Evolutionary conservation across 2,329 filamentous ascomycete genomes (phyloP), one percentile per base, ranked within the genome.

Genomic region (Davidsoniella neocaledoniae): DNA sequence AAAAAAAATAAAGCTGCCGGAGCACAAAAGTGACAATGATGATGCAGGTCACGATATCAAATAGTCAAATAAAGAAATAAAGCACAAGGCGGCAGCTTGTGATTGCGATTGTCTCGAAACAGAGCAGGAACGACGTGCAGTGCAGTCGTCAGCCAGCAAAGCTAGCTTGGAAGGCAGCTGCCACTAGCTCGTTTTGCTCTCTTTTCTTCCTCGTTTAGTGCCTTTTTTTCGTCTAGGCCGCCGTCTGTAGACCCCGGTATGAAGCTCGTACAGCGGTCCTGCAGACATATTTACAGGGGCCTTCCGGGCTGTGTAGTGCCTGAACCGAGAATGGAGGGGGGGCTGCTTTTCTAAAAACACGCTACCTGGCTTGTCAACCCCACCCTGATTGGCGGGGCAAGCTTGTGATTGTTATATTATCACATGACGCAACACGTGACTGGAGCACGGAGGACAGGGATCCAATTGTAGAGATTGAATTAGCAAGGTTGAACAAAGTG

Each of bases 351-450:
- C 29, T 33, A 4, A 33, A 33, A 33, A 33, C 29, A 33, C 29
- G 29, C 29, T 33, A 33, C 29, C 29, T 33, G 29, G 29, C 12
- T 33, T 33, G 12, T 33, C 8, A 33, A 33, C 29, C 29, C 29
- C 29, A 33, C 29, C 29, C 2, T 33, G 29, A 33, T 33, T 12
- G 16, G 44, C 21, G 44, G 44, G 44, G 44, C 44, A 46, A 14
- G 7, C 10, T 29, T 10, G 43, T 14, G 17, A 23, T 8, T 17
- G 14, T 2, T 26, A 9, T 12, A 5, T 9, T 16, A 29, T 21
- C 44, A 29, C 44, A 23, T 46, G 29, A 21, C 5, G 10, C n/a
- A 12, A 4, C 44, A 46, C 44, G 44, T 46, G 44, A 46, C 44
- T n/a, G 2, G 14, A 3, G 12, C 44, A 21, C 8, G n/a, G 23